phyloP scores from a whole-genome alignment of 1,284 basidiomycete genomes.

The Porphyrellus sp. region DNA sequence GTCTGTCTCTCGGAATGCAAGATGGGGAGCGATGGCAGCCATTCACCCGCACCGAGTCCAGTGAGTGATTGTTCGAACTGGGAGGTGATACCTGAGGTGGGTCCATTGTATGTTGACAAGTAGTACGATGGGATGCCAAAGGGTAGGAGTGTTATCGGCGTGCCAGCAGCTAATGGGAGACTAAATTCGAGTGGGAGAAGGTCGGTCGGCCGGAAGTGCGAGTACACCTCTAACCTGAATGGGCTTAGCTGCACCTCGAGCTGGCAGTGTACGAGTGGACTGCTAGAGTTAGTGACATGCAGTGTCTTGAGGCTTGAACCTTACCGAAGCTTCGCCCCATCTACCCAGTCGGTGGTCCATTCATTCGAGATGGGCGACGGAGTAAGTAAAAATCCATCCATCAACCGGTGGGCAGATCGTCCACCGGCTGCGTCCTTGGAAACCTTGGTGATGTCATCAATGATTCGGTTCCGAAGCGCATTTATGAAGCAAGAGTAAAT shows the following conservation, averaged over 20 bases:
- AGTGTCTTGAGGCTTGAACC: conserved; percentile 4
- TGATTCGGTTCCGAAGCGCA: conserved; percentile 48
- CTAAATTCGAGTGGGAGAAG: conserved; percentile 43
- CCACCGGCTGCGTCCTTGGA: conserved; percentile 26
- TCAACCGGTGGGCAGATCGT: conserved; percentile 43
- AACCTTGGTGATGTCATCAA: conserved; percentile 53
- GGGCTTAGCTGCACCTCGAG: conserved; percentile 53
- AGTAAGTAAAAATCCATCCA: conserved; percentile 59
- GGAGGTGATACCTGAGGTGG: conserved; percentile 54
- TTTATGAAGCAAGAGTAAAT: conserved; percentile 45
- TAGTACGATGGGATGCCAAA: conserved; percentile 71
- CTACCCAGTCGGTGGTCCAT: conserved; percentile 64
- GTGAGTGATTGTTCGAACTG: conserved; percentile 60
- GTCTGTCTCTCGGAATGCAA: conserved; percentile 20
- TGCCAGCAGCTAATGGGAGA: conserved; percentile 50
- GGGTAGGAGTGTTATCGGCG: conserved; percentile 65
- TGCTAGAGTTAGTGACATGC: conserved; percentile 24
- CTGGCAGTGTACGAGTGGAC: conserved; percentile 58
- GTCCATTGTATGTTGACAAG: conserved; percentile 60
- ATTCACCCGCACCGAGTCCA: conserved; percentile 56
- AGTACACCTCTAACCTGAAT: conserved; percentile 56
- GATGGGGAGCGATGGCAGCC: conserved; percentile 35
- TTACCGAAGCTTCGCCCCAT: conserved; percentile 47
- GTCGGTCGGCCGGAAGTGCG: conserved; percentile 52
- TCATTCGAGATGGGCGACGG: conserved; percentile 43